Evolutionary conservation across 2,329 filamentous ascomycete species (phyloP).

Genomic region (Colletotrichum euphorbiae): DNA sequence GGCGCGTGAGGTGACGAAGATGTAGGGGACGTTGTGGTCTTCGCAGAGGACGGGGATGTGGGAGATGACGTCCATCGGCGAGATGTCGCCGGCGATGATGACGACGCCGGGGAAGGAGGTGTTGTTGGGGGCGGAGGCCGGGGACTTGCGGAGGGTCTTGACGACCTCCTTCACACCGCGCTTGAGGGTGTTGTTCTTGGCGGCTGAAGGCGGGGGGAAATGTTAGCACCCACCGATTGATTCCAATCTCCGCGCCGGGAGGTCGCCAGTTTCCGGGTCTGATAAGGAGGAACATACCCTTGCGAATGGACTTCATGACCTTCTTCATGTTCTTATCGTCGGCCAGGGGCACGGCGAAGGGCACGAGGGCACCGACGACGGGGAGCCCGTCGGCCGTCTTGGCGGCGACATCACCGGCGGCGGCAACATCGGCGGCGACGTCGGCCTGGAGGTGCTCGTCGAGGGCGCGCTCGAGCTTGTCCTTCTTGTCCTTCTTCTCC

Average conservation of each 20-base stretch:
- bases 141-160: constrained; percentile 95
- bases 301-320: constrained; percentile 67
- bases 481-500: constrained; percentile 68
- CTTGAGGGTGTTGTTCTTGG: constrained; percentile 95
- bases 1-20: constrained; percentile 92
- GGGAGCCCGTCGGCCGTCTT: constrained; percentile 52
- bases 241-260: no score
- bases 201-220: constrained; percentile 69
- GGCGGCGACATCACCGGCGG: constrained; percentile 58
- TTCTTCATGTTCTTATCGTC: constrained; percentile 81
- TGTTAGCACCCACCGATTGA: constrained; percentile 19
- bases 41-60: constrained; percentile 98
- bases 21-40: constrained; percentile 96
- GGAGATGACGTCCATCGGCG: constrained; percentile 97
- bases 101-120: constrained; percentile 79
- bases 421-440: constrained; percentile 56
- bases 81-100: constrained; percentile 96
- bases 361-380: constrained; percentile 74
- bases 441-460: constrained; percentile 73
- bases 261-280: neutral
- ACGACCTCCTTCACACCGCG: constrained; percentile 99
- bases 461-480: constrained; percentile 73
- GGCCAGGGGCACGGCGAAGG: constrained; percentile 84
- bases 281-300: constrained; percentile 56
- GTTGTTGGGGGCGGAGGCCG: constrained; percentile 73